phyloP scores from a whole-genome alignment of 2,329 filamentous ascomycete genomes.

The Aspergillus pseudoterreus region DNA sequence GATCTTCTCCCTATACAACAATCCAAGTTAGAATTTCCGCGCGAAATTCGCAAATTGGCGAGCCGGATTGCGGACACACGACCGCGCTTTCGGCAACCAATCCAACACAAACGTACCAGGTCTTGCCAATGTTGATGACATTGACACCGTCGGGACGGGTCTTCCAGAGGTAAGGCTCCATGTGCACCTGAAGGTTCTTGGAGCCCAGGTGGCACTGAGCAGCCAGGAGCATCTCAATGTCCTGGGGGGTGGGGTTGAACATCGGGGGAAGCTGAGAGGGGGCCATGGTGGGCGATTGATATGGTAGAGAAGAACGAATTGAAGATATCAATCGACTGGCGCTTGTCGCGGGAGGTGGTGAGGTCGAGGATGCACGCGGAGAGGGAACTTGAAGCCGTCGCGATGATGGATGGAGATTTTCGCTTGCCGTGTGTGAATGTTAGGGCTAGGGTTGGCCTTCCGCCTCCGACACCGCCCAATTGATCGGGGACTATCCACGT shows the following conservation, averaged over 20 bases:
- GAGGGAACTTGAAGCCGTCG: conserved; percentile 24
- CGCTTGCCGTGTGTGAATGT: conserved; percentile 37
- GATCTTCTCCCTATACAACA: conserved; percentile 85
- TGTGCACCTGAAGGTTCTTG: conserved; percentile 99
- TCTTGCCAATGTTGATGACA: conserved; percentile 99
- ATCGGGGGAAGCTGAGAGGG: conserved; percentile 87
- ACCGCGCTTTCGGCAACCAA: background rate
- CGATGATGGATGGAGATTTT: conserved; percentile 29
- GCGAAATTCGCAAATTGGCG: background rate
- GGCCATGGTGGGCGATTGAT: conserved; percentile 76
- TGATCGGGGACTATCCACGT: conserved; percentile 16
- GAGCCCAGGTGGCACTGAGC: conserved; percentile 94
- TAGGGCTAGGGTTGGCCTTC: conserved; percentile 34
- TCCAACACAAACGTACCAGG: conserved; percentile 65
- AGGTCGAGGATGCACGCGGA: conserved; percentile 28
- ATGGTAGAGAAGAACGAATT: conserved; percentile 31
- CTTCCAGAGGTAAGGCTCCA: conserved; percentile 99
- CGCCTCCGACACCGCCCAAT: background rate
- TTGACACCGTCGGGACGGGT: conserved; percentile 98
- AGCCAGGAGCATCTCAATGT: conserved; percentile 99
- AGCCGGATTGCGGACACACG: too few relatives aligned
- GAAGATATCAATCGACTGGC: conserved; percentile 45
- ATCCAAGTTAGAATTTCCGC: conserved; percentile 17
- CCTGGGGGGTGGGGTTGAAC: conserved; percentile 96
- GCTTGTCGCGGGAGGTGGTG: conserved; percentile 37